Evolutionary conservation across 371 early-diverging fungal species (phyloP).

Genomic region (Circinella umbellata): DNA sequence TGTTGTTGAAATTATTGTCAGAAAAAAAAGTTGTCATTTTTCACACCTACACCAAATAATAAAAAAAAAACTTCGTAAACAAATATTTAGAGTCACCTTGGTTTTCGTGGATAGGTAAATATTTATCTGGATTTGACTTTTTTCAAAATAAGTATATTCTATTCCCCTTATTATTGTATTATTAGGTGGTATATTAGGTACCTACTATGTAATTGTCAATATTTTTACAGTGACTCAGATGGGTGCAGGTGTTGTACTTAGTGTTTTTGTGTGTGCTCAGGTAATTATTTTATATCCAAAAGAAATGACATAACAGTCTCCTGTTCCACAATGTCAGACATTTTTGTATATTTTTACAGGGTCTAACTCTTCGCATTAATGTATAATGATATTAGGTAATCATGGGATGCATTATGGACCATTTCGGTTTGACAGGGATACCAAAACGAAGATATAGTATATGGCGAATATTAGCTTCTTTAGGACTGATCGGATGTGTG

Average conservation of each 20-base stretch:
- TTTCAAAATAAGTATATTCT: not conserved
- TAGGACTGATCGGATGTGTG: constrained; percentile 23
- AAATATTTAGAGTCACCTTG: constrained; percentile 21
- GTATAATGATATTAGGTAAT: constrained; percentile 27
- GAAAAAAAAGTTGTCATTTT: not conserved
- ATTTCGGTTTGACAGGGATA: constrained; percentile 52
- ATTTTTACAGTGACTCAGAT: constrained; percentile 53
- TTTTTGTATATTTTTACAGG: not conserved
- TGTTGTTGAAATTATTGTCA: not conserved
- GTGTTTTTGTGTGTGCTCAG: constrained; percentile 56
- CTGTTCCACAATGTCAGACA: not conserved
- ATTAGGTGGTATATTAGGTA: constrained; percentile 54
- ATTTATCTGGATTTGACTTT: not conserved
- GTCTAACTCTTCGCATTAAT: not conserved
- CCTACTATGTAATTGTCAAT: constrained; percentile 55
- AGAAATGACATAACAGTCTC: not conserved
- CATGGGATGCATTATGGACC: constrained; percentile 57
- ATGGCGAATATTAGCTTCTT: constrained; percentile 22
- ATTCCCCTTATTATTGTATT: not conserved
- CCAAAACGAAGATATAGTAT: constrained; percentile 18
- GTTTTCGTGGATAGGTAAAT: constrained; percentile 35
- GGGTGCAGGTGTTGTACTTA: constrained; percentile 54
- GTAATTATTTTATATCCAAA: constrained; percentile 13
- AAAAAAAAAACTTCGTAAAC: not conserved
- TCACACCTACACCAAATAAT: not conserved